A percentile compares a stretch with the other conserved stretches of the same genome.
phyloP scores from a whole-genome alignment of 768 basidiomycete species.

The Russula olivacea region DNA sequence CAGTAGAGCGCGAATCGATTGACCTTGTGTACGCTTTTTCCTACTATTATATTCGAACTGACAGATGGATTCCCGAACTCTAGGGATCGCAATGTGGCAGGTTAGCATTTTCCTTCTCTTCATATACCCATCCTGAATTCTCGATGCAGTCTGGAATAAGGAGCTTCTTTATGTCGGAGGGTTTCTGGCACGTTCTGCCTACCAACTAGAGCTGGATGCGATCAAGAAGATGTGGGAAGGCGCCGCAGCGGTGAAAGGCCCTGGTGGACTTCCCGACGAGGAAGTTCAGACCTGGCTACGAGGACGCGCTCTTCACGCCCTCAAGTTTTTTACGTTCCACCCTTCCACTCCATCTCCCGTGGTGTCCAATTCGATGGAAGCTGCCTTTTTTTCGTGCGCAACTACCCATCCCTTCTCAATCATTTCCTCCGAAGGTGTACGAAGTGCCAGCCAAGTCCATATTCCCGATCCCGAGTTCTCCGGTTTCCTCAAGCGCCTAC shows the following conservation, averaged over 20 bases:
- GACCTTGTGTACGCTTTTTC: constrained; percentile 62
- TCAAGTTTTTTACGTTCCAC: constrained; percentile 88
- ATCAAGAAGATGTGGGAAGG: constrained; percentile 56
- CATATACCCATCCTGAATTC: not conserved
- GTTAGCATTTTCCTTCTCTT: constrained; percentile 36
- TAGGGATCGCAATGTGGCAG: constrained; percentile 76
- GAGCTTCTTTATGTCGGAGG: constrained; percentile 85
- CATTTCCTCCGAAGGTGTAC: constrained; percentile 70
- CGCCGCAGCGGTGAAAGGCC: constrained; percentile 34
- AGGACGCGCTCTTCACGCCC: constrained; percentile 62
- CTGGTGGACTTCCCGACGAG: constrained; percentile 29
- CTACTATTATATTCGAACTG: constrained; percentile 1
- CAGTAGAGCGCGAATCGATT: constrained; percentile 91
- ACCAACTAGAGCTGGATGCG: constrained; percentile 70
- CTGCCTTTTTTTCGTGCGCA: constrained; percentile 71
- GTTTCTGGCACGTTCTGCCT: constrained; percentile 72
- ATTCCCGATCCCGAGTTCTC: constrained; percentile 65
- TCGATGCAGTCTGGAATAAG: constrained; percentile 71
- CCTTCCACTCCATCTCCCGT: constrained; percentile 80
- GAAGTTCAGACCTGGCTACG: constrained; percentile 49
- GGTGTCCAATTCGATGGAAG: constrained; percentile 65
- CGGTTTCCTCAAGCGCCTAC: constrained; percentile 71
- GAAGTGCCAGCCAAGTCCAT: constrained; percentile 59
- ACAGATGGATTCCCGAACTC: not conserved
- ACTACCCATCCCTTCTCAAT: constrained; percentile 52